Percentiles rank a stretch among this genome's conserved stretches.
phyloP scores from a whole-genome alignment of 345 rosid species.

The Syzygium aromaticum region DNA sequence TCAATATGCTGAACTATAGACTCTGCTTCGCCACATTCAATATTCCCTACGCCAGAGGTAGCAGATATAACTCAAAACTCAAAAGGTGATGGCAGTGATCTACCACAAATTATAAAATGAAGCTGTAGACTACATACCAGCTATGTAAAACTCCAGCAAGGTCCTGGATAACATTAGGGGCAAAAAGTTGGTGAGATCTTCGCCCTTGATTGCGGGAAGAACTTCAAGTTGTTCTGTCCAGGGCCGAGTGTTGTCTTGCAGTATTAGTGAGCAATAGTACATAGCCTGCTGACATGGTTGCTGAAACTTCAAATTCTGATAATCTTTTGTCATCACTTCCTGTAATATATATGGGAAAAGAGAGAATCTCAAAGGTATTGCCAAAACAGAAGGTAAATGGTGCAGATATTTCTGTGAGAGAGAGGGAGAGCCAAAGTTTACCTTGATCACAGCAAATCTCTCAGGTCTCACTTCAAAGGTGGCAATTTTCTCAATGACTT shows the following conservation, averaged over 20 bases:
- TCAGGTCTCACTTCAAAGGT: constrained; percentile 67
- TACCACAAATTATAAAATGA: not conserved
- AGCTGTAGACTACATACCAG: constrained; percentile 30
- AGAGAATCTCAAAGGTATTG: not conserved
- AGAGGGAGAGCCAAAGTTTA: constrained; percentile 6
- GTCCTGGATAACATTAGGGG: constrained; percentile 71
- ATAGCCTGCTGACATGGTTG: constrained; percentile 77
- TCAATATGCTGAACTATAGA: constrained; percentile 57
- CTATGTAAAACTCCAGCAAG: constrained; percentile 68
- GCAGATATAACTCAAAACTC: not conserved
- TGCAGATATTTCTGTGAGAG: not conserved
- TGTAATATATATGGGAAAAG: constrained; percentile 3
- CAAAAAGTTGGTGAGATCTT: constrained; percentile 61
- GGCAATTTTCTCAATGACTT: constrained; percentile 53
- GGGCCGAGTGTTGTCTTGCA: constrained; percentile 58
- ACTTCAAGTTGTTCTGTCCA: constrained; percentile 68
- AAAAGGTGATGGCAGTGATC: not conserved
- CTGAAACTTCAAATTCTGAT: constrained; percentile 63
- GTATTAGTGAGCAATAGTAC: constrained; percentile 59
- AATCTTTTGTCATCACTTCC: constrained; percentile 72
- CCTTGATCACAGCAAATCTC: constrained; percentile 87
- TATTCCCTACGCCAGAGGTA: constrained; percentile 46
- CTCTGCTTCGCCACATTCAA: constrained; percentile 59
- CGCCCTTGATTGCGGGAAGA: constrained; percentile 44
- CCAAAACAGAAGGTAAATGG: not conserved